These are phyloP conservation scores for Patellaria atrata DNA, from an alignment of 495 filamentous ascomycete species.

Conservation along the genomic window DNA sequence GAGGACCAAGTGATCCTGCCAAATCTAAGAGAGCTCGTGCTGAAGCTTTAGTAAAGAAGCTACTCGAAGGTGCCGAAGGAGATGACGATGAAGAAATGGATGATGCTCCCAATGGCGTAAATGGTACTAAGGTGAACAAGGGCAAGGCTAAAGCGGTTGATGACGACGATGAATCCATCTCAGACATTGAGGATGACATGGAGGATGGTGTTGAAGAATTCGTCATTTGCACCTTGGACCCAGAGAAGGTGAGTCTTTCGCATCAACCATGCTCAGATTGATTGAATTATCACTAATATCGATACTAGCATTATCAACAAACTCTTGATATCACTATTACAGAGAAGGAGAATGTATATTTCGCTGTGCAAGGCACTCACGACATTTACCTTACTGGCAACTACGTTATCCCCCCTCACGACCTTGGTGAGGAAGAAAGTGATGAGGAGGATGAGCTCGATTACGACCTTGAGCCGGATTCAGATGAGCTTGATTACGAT, in stretches of 20 bases:
- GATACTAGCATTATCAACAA: conserved; percentile 73
- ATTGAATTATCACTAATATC: conserved; percentile 23
- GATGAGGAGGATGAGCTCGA: conserved; percentile 35
- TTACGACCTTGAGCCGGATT: conserved; percentile 70
- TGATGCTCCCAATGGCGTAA: conserved; percentile 48
- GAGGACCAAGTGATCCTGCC: conserved; percentile 74
- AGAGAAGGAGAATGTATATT: conserved; percentile 78
- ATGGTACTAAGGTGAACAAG: conserved; percentile 46
- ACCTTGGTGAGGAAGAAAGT: conserved; percentile 33
- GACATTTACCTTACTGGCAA: conserved; percentile 87
- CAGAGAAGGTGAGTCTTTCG: conserved; percentile 46
- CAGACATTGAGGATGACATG: conserved; percentile 45
- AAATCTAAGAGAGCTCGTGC: conserved; percentile 73
- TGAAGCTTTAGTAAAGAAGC: conserved; percentile 40
- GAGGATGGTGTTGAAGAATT: conserved; percentile 66
- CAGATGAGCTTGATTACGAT: conserved; percentile 53
- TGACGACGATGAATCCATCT: conserved; percentile 41
- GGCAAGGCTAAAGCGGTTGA: conserved; percentile 64
- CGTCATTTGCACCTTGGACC: conserved; percentile 87
- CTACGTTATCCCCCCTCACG: conserved; percentile 56
- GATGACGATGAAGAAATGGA: conserved; percentile 42
- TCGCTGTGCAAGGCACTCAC: conserved; percentile 82
- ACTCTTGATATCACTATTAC: conserved; percentile 80
- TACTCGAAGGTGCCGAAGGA: conserved; percentile 39
- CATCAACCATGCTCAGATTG: background rate